Conservation (phyloP, 495 filamentous ascomycete species). For the Melanomma pulvis-pyrius region DNA sequence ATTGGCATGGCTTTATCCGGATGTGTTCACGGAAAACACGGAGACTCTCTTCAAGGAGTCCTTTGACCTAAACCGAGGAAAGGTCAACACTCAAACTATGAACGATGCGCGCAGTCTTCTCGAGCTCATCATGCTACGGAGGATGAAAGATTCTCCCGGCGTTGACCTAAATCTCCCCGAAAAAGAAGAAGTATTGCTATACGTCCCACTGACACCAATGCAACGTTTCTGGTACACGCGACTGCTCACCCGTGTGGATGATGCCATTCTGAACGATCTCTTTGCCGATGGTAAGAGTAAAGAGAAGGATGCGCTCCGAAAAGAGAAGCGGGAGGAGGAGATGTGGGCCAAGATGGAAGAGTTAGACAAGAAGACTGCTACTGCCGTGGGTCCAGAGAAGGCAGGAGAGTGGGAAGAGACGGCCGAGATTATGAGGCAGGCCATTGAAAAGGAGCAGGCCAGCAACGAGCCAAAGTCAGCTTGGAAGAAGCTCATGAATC, state of each 20-base stretch:
- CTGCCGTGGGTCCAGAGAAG: constrained; percentile 37
- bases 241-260: constrained; percentile 60
- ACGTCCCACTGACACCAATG: constrained; percentile 63
- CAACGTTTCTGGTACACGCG: constrained; percentile 65
- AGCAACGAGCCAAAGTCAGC: constrained; percentile 44
- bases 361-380: constrained; percentile 34
- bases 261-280: constrained; percentile 57
- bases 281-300: constrained; percentile 55
- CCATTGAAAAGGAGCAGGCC: constrained; percentile 49
- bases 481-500: constrained; percentile 63
- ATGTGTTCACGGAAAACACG: constrained; percentile 61
- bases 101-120: constrained; percentile 57
- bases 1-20: constrained; percentile 65
- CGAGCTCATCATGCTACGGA: constrained; percentile 63
- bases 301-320: constrained; percentile 48
- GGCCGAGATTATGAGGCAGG: constrained; percentile 52
- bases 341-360: constrained; percentile 17
- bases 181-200: constrained; percentile 63
- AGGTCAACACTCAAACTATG: constrained; percentile 58
- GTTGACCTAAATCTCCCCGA: constrained; percentile 61
- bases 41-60: constrained; percentile 57
- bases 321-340: constrained; percentile 40
- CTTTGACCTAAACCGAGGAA: constrained; percentile 61
- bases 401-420: constrained; percentile 56
- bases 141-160: constrained; percentile 63